A percentile compares a stretch with the other conserved stretches of the same genome.
These are phyloP conservation scores for Yarrowia sp. DNA, from an alignment of 805 yeast species.

Conservation along the genomic window DNA sequence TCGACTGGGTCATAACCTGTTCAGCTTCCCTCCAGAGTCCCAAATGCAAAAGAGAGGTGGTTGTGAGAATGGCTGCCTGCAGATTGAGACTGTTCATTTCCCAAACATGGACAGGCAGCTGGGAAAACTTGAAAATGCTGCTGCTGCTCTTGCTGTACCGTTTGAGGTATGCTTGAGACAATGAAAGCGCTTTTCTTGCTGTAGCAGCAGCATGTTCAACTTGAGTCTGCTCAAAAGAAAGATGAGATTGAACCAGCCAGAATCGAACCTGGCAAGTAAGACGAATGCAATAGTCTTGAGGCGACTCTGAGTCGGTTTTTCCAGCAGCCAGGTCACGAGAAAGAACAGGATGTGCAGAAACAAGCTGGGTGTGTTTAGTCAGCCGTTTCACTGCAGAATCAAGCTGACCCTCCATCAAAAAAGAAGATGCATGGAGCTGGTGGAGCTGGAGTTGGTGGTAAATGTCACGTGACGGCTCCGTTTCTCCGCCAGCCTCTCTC, in stretches of 20 bases:
- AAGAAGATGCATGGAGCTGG: background rate
- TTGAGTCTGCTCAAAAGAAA: background rate
- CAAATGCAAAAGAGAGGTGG: background rate
- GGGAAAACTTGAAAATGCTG: background rate
- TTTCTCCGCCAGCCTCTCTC: background rate
- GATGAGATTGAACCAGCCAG: background rate
- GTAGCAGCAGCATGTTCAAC: background rate
- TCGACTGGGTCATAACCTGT: background rate
- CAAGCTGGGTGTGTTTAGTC: background rate
- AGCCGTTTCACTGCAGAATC: background rate
- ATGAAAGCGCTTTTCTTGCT: background rate
- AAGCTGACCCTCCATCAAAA: background rate
- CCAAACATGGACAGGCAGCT: background rate
- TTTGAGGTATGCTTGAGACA: background rate
- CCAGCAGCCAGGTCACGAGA: background rate
- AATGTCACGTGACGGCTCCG: background rate
- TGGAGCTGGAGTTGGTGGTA: background rate
- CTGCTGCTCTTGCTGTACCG: background rate
- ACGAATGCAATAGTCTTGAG: background rate
- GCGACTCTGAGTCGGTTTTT: background rate
- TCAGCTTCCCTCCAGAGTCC: constrained; percentile 20
- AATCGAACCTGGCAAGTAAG: background rate
- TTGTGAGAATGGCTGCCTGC: background rate
- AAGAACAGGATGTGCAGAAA: background rate
- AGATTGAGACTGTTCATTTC: background rate